These are phyloP conservation scores for Skeletonema potamos DNA, from an alignment of 108 stramenopile species.

Conservation along the genomic window DNA sequence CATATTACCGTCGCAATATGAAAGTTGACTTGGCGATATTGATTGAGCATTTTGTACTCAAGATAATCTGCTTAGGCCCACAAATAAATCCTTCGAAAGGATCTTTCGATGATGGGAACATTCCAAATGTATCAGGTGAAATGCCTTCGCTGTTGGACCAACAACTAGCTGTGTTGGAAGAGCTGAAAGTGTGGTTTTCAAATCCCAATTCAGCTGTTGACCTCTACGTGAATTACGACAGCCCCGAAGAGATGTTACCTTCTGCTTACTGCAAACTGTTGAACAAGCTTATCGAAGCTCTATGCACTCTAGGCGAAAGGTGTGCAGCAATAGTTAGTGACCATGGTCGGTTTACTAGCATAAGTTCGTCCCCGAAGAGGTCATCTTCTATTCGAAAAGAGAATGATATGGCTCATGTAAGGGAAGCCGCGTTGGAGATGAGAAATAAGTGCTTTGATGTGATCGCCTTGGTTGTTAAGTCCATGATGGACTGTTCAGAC, in stretches of 20 bases:
- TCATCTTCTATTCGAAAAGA: conserved; percentile 11
- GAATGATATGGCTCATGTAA: conserved; percentile 27
- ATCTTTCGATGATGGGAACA: conserved; percentile 8
- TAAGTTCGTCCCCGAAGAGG: conserved; percentile 27
- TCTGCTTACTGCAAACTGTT: conserved; percentile 64
- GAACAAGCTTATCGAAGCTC: conserved; percentile 59
- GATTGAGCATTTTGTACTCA: conserved; percentile 81
- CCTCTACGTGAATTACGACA: conserved; percentile 84
- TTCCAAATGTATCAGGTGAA: conserved; percentile 11
- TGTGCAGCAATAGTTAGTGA: conserved; percentile 68
- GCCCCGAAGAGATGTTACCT: conserved; percentile 48
- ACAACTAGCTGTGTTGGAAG: conserved; percentile 71
- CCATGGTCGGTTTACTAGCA: conserved; percentile 55
- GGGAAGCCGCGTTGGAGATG: conserved; percentile 68
- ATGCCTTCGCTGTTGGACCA: conserved; percentile 62
- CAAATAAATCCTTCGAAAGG: conserved; percentile 52
- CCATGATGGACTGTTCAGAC: conserved; percentile 52
- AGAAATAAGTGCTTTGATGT: conserved; percentile 72
- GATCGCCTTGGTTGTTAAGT: conserved; percentile 59
- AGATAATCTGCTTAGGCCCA: conserved; percentile 70
- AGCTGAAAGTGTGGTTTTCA: conserved; percentile 78
- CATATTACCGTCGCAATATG: conserved; percentile 64
- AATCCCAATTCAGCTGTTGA: conserved; percentile 66
- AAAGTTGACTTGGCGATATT: conserved; percentile 85
- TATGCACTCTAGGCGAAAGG: conserved; percentile 80